Base-by-base conservation (phyloP, 2,329 filamentous ascomycete species). In the Thermothelomyces thermophilus region DNA sequence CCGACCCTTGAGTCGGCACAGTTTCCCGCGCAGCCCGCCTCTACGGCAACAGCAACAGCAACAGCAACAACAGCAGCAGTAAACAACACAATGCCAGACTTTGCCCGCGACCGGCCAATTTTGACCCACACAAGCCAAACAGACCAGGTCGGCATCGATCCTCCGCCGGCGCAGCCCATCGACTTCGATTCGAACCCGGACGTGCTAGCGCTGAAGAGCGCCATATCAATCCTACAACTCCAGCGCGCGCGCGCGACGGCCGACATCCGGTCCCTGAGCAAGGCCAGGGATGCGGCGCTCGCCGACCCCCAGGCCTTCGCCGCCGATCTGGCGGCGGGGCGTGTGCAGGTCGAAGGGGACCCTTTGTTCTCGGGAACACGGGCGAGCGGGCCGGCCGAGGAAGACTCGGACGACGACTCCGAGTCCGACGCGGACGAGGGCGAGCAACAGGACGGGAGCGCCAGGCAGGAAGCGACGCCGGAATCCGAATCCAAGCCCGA, bases 161-260 rank as follows among this genome's bases (percentile, higher is more conserved):
- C 76, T 1, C 76, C 76, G 3, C 69, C 71, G 2, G 73, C 75
- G 0, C 67, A 72, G 34, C 72, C 79, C 39, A 72, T 84, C 51
- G 73, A 77, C 58, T 80, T 83, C 53, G 73, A 78, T 56, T 67
- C 70, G 48, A 95, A 95, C 63, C 83, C 88, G 7, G 91, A 97
- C 71, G 89, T 86, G 20, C 84, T 96, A 53, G 91, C 91, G 5
- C 76, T 96, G 52, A 83, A 85, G 57, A 87, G 86, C 22, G 87
- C 90, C 40, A 89, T 96, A 53, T 85, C 87, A 8, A 83, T 95
- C 45, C 74, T 97, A 41, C 89, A 95, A 69, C 76, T 95, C 57
- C 91, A 97, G 71, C 83, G 83, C 56, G 82, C 84, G 62, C 86
- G 86, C 64, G 88, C 88, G 35, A 73, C 82, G 43, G 77, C 79